A percentile compares a stretch with the other conserved stretches of the same genome.
phyloP scores from a whole-genome alignment of 495 filamentous ascomycete genomes.

The Penicillium malachiteum region DNA sequence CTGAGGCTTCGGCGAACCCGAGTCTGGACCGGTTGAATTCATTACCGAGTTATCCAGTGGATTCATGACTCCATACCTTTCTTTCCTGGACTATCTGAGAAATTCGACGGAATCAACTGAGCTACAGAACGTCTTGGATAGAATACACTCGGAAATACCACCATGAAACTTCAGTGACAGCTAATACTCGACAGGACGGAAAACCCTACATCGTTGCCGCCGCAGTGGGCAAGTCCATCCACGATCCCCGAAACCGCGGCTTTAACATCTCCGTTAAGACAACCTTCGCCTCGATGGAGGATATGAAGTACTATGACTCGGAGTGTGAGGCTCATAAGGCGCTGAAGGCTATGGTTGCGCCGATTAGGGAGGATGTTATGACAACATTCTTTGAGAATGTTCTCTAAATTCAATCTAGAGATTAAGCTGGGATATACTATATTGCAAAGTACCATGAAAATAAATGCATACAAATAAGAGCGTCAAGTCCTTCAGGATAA shows the following conservation, averaged over 20 bases:
- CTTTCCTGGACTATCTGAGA: no score
- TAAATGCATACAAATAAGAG: no score
- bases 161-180: no score
- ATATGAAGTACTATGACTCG: constrained; percentile 70
- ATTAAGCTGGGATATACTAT: no score
- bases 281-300: constrained; percentile 60
- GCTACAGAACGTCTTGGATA: no score
- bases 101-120: no score
- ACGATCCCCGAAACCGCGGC: constrained; percentile 60
- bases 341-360: constrained; percentile 50
- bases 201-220: constrained; percentile 63
- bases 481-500: neutral
- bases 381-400: constrained; percentile 51
- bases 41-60: neutral
- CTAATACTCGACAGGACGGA: constrained; percentile 48
- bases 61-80: no score
- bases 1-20: neutral
- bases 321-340: constrained; percentile 60
- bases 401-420: constrained; percentile 19
- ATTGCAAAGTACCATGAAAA: no score
- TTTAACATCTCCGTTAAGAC: constrained; percentile 60
- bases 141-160: no score
- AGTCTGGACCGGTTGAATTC: neutral
- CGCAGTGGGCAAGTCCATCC: constrained; percentile 41
- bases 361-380: constrained; percentile 45